Percentiles rank a stretch among this genome's conserved stretches.
These are phyloP conservation scores for Stemphylium beticola DNA, from an alignment of 2,329 filamentous ascomycete genomes.

Conservation along the genomic window DNA sequence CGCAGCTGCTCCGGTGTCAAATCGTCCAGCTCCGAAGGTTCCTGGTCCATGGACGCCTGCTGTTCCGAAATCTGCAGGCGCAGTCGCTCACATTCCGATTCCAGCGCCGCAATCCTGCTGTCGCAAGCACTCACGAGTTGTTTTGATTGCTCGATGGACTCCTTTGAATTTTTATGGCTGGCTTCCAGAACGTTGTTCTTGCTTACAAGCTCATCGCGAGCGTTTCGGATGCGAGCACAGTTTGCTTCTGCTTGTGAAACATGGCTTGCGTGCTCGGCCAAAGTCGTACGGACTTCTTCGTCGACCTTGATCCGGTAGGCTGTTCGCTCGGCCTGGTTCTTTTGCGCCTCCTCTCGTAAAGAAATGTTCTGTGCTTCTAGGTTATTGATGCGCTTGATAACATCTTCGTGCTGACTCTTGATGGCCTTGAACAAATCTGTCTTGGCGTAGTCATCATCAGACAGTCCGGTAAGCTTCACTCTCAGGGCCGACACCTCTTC, in stretches of 20 bases:
- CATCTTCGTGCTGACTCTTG: constrained; percentile 87
- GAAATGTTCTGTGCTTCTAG: constrained; percentile 87
- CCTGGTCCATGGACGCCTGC: constrained; percentile 26
- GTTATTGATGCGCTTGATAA: constrained; percentile 90
- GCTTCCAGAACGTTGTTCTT: constrained; percentile 82
- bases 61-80: constrained; percentile 61
- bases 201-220: constrained; percentile 83
- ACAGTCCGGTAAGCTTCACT: constrained; percentile 70
- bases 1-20: constrained; percentile 74
- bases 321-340: constrained; percentile 82
- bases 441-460: constrained; percentile 91
- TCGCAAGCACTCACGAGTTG: constrained; percentile 81
- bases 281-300: constrained; percentile 74
- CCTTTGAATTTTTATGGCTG: constrained; percentile 76
- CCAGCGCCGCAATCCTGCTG: constrained; percentile 78
- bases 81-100: constrained; percentile 80
- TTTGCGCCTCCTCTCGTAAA: constrained; percentile 83
- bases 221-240: constrained; percentile 81
- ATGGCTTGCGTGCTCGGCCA: constrained; percentile 81
- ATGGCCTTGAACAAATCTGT: constrained; percentile 94
- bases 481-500: constrained; percentile 81
- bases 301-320: constrained; percentile 82
- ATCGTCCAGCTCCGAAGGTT: constrained; percentile 58
- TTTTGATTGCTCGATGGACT: constrained; percentile 73
- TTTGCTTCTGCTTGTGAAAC: constrained; percentile 82